Percentiles rank a stretch among this genome's conserved stretches.
phyloP scores from a whole-genome alignment of 2,329 filamentous ascomycete genomes.

The Dactylellina sp. region DNA sequence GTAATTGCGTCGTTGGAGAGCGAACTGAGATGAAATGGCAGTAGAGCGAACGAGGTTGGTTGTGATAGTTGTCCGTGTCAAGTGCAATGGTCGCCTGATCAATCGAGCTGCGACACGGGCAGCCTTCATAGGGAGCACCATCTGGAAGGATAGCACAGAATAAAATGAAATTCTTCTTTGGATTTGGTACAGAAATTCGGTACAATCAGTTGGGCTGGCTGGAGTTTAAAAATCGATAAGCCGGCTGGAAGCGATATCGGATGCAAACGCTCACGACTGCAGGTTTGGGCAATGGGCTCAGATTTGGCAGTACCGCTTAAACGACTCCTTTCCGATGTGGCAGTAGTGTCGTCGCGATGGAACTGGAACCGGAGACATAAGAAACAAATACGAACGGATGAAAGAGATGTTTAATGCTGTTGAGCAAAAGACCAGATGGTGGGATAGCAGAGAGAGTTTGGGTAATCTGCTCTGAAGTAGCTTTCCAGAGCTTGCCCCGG shows the following conservation, averaged over 20 bases:
- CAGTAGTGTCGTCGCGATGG: conserved; percentile 30
- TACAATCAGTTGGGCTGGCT: conserved; percentile 4
- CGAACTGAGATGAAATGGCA: conserved; percentile 18
- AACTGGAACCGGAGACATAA: conserved; percentile 49
- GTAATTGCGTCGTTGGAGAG: conserved; percentile 63
- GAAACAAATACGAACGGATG: conserved; percentile 4
- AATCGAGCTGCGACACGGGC: conserved; percentile 34
- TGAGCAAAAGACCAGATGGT: not conserved
- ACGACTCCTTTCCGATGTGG: conserved; percentile 48
- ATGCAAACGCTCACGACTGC: conserved; percentile 10
- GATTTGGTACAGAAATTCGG: too few species aligned
- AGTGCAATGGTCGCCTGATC: conserved; percentile 27
- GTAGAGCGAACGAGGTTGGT: conserved; percentile 23
- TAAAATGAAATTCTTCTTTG: too few species aligned
- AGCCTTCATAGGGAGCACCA: conserved; percentile 46
- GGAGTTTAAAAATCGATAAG: conserved; percentile 25
- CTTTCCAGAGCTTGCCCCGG: too few species aligned
- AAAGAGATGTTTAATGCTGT: not conserved
- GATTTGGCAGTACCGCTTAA: conserved; percentile 54
- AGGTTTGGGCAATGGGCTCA: conserved; percentile 28
- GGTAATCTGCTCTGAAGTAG: not conserved
- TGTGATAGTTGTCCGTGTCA: conserved; percentile 18
- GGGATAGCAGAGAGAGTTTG: not conserved
- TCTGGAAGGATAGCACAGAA: not conserved
- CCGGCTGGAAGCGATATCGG: conserved; percentile 51